phyloP scores from a whole-genome alignment of 2,329 filamentous ascomycete species.

The Stachybotrys elegans region DNA sequence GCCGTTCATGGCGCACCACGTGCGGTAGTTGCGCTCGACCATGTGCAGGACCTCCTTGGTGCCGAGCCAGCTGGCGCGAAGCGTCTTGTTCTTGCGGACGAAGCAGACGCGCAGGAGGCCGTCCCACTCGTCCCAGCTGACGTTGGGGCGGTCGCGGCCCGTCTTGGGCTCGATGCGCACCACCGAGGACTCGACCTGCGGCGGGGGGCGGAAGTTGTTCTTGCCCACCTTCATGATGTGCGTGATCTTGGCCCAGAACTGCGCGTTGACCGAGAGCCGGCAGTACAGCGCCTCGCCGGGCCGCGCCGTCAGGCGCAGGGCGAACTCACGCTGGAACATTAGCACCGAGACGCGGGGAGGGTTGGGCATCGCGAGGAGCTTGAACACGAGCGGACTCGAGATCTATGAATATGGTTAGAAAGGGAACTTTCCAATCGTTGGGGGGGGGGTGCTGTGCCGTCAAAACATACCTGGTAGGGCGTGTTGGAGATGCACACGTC shows the following conservation, averaged over 20 bases:
- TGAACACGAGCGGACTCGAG: conserved; percentile 85
- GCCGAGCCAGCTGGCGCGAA: conserved; percentile 75
- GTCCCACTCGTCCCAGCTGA: conserved; percentile 94
- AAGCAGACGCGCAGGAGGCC: conserved; percentile 71
- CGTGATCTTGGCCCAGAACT: conserved; percentile 71
- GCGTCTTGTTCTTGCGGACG: conserved; percentile 81
- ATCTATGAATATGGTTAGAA: too few species aligned
- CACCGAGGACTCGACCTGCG: conserved; percentile 85
- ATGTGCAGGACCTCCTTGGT: conserved; percentile 76
- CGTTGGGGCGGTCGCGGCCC: conserved; percentile 70
- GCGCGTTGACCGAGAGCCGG: conserved; percentile 85
- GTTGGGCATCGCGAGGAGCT: conserved; percentile 75
- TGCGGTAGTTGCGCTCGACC: conserved; percentile 81
- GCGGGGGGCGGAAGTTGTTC: conserved; percentile 95
- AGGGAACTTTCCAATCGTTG: too few species aligned
- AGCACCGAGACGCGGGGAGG: conserved; percentile 81
- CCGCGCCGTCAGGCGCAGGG: conserved; percentile 80
- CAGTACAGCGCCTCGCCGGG: conserved; percentile 87
- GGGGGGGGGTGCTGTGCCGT: too few species aligned
- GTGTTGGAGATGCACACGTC: conserved; percentile 74
- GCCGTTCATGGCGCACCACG: conserved; percentile 85
- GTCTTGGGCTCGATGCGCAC: conserved; percentile 85
- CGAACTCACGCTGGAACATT: conserved; percentile 97
- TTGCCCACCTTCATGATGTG: conserved; percentile 88
- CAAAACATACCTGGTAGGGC: conserved; percentile 51